Conservation (phyloP, 176 grass and related monocot genomes). For the Rhynchospora pubera region DNA sequence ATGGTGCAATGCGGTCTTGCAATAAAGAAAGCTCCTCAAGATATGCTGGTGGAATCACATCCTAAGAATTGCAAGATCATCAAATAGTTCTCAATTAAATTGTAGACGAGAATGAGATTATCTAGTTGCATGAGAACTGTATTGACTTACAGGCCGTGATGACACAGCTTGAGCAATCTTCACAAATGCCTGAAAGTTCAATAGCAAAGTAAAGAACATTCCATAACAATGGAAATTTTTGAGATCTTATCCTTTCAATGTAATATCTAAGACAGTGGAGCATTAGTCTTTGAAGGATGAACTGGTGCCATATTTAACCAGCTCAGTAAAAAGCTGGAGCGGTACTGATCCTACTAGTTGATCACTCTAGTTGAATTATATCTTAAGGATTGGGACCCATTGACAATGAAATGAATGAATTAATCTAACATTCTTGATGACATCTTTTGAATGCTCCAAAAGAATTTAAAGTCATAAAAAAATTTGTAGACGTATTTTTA, state of each 20-base stretch:
- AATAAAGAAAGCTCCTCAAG: constrained; percentile 83
- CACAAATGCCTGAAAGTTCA: constrained; percentile 61
- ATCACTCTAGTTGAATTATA: neutral
- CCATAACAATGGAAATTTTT: neutral
- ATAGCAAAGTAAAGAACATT: constrained; percentile 5
- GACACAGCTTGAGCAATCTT: constrained; percentile 97
- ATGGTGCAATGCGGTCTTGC: constrained; percentile 90
- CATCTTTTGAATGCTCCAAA: neutral
- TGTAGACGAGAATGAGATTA: neutral
- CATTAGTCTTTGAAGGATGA: neutral
- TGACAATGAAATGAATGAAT: neutral
- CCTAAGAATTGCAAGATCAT: constrained; percentile 38
- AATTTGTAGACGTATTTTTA: neutral
- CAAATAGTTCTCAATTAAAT: neutral
- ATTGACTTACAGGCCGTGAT: constrained; percentile 55
- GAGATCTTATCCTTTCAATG: too few species aligned
- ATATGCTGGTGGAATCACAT: constrained; percentile 94
- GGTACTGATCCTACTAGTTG: neutral
- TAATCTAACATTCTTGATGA: neutral
- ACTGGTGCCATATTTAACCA: neutral
- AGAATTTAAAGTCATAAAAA: neutral
- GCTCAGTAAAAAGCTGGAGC: neutral
- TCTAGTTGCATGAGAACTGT: neutral
- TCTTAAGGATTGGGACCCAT: neutral
- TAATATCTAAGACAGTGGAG: neutral